A percentile compares a stretch with the other conserved stretches of the same genome.
Conservation (phyloP, 371 early-diverging fungal species). For the Syncephalastrum sp. region DNA sequence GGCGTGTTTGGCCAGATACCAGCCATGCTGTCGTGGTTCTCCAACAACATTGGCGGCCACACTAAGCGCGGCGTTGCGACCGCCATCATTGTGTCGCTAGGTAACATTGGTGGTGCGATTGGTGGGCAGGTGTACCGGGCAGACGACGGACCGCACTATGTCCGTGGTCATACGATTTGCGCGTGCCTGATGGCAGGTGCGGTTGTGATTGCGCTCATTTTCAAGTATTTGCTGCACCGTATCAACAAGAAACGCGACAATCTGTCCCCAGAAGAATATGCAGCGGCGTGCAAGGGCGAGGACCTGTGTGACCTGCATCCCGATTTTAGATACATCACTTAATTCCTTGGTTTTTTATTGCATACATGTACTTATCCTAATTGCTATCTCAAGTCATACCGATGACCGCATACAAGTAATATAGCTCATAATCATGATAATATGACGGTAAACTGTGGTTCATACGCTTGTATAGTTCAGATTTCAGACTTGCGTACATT, state of each 20-base stretch:
- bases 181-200: constrained; percentile 44
- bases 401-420: too few species aligned
- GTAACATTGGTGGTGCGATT: constrained; percentile 42
- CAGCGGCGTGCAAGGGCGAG: constrained; percentile 38
- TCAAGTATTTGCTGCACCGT: constrained; percentile 36
- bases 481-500: too few species aligned
- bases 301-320: constrained; percentile 62
- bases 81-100: constrained; percentile 60
- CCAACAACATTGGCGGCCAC: constrained; percentile 63
- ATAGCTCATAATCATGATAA: too few species aligned
- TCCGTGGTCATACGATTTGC: constrained; percentile 48
- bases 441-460: too few species aligned
- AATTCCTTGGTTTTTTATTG: constrained; percentile 11
- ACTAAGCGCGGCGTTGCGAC: constrained; percentile 65
- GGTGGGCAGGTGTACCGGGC: constrained; percentile 63
- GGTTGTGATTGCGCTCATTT: constrained; percentile 33
- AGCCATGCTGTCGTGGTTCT: constrained; percentile 61
- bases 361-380: too few species aligned
- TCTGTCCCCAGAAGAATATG: constrained; percentile 40
- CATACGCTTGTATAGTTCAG: too few species aligned
- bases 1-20: constrained; percentile 63
- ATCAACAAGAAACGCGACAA: constrained; percentile 16
- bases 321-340: constrained; percentile 54
- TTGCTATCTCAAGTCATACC: too few species aligned
- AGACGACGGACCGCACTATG: constrained; percentile 57